Evolutionary conservation across 495 filamentous ascomycete genomes (phyloP), one percentile per base, ranked within the genome.

Genomic region (Aspergillus nidulans): DNA sequence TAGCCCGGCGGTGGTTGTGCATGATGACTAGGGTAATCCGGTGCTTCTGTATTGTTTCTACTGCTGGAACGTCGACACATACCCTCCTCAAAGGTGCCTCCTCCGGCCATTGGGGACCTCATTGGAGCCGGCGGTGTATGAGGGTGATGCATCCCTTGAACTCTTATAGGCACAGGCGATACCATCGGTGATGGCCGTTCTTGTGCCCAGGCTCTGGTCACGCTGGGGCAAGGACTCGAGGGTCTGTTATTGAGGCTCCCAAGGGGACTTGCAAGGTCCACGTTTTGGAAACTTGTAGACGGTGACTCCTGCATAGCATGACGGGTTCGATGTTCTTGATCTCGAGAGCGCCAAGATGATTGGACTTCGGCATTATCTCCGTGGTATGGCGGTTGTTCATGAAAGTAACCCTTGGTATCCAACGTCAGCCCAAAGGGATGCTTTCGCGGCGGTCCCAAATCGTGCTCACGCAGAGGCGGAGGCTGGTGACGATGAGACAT

Each of bases 211-310:
- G 18, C 44, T 34, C 25, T 49, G 10, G 13, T 28, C 21, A 30
- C 36, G 23, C 48, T 49, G 41, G 53, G 26, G 34, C 53, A 55
- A 40, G 60, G 60, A 19, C 57, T 59, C 48, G 26, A 23, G 40
- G 43, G 34, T 25, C 25, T 57, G 9, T 24, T 42, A 8, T 46
- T 45, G 18, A 39, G 40, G 20, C 16, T 39, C 34, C 30, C 46
- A n/a, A 46, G 50, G 18, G 44, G 45, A 25, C 20, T 39, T 25
- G 46, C 49, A 34, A 54, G 24, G n/a, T 59, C 50, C 28, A 52
- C 44, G 24, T 41, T 53, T 12, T 41, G 53, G 20, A 40, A 46
- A 36, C n/a, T 38, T 2, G 30, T 34, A 39, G 54, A 41, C 13
- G 43, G 38, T 8, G 36, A 43, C 23, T 39, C 50, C 16, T 45